These are phyloP conservation scores for Penicillium polonicum DNA, from an alignment of 2,329 filamentous ascomycete species.

Conservation along the genomic window DNA sequence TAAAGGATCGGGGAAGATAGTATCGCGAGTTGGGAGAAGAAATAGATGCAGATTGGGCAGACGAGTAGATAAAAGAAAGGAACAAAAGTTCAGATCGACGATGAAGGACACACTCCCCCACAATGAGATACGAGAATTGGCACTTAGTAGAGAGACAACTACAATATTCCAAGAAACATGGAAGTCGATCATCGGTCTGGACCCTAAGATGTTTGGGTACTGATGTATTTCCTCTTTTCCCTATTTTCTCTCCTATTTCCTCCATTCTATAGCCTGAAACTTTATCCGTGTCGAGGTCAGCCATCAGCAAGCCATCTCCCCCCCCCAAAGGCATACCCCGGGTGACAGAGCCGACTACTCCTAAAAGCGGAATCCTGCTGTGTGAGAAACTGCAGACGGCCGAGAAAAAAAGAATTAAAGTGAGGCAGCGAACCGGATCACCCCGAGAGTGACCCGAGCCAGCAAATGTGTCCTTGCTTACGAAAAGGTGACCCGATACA, in stretches of 20 bases:
- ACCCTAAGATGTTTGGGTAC: neutral
- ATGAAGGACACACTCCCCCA: constrained; percentile 7
- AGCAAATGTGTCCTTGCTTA: constrained; percentile 13
- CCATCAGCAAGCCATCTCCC: neutral
- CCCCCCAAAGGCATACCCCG: neutral
- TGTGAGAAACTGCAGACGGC: constrained; percentile 7
- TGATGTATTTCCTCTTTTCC: neutral
- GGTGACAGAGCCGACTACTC: constrained; percentile 1
- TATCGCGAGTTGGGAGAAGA: constrained; percentile 11
- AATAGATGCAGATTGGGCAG: constrained; percentile 17
- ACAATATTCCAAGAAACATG: neutral
- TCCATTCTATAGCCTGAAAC: neutral
- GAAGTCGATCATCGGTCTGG: constrained; percentile 4
- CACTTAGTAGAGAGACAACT: neutral
- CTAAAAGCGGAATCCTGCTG: constrained; percentile 7
- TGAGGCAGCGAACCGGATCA: constrained; percentile 43
- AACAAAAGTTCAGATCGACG: constrained; percentile 16
- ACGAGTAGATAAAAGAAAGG: constrained; percentile 8
- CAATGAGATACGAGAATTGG: constrained; percentile 15
- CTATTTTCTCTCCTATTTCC: neutral
- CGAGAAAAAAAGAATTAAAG: constrained; percentile 24
- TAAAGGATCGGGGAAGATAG: neutral
- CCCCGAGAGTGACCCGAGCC: constrained; percentile 24
- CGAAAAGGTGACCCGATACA: constrained; percentile 7
- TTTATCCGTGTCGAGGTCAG: neutral